Conservation (phyloP, 768 basidiomycete species). For the Mycena leptocephala region DNA sequence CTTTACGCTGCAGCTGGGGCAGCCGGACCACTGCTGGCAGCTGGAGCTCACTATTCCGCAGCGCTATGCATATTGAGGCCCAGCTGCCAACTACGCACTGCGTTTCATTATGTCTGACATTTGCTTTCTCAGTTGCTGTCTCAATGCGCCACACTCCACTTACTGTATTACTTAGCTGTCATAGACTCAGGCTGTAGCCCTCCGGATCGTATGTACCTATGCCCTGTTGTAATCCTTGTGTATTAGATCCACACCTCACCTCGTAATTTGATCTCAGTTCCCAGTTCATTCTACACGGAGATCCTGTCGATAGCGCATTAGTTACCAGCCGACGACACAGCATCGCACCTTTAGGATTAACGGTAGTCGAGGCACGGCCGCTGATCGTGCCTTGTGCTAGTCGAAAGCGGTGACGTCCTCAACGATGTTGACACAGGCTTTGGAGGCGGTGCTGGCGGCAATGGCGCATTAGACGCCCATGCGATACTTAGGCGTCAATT, state of each 20-base stretch:
- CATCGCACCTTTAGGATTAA: background rate
- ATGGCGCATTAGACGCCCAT: background rate
- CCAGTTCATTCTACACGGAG: background rate
- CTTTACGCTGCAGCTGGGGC: background rate
- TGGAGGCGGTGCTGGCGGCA: background rate
- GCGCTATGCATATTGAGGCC: slow-evolving; percentile 8
- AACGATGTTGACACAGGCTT: background rate
- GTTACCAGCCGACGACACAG: background rate
- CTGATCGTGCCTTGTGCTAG: background rate
- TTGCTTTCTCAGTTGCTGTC: background rate
- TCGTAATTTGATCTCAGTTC: background rate
- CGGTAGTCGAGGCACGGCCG: background rate
- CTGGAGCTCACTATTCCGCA: slow-evolving; percentile 1
- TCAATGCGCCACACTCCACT: background rate
- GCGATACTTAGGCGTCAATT: background rate
- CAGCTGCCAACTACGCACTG: background rate
- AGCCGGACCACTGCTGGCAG: slow-evolving; percentile 19
- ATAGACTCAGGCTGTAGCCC: slow-evolving; percentile 1
- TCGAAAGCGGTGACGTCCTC: background rate
- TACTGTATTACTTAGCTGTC: slow-evolving; percentile 3
- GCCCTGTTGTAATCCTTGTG: background rate
- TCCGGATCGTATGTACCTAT: background rate
- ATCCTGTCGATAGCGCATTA: background rate
- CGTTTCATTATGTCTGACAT: background rate
- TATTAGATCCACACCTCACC: background rate